Evolutionary conservation across 495 filamentous ascomycete species (phyloP), one percentile per base, ranked within the genome.

Genomic region (Neurospora sp.): DNA sequence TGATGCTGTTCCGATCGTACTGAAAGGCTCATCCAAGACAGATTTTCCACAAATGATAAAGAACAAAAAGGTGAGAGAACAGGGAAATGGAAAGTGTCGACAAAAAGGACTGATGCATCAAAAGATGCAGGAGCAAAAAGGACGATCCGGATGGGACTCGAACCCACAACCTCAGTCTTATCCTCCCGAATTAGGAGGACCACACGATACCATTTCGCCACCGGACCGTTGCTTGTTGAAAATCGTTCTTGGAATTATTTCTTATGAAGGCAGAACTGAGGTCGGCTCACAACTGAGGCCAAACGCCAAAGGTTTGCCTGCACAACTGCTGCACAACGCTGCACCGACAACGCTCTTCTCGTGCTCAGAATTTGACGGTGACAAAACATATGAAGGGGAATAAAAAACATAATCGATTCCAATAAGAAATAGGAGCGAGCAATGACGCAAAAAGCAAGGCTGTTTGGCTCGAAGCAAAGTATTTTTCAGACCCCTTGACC

Each of bases 161-260:
- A 66, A 66, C 53, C 53, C 53, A 66, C 53, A 66, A 66, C 53
- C 53, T 66, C 53, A 66, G 53, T 66, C 53, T 66, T 66, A 66
- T 66, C 53, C 53, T 66, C 53, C 53, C 53, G 53, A 66, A 66
- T 66, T 66, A 66, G 53, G 53, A 66, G 53, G 53, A 66, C 53
- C 53, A 66, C 53, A 66, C 53, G 53, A 66, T 66, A 66, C 53
- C 53, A 66, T 66, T 66, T 66, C 53, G 53, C 53, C 53, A 66
- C 53, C 53, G 53, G 53, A 66, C 53, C 53, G 53, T 35, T 66
- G 14, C 27, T 66, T 66, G 27, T 66, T 66, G 14, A 9, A 35
- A 8, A 35, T 0, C 0, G 1, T 3, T 1, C 2, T 16, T 1
- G 1, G 0, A 1, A 9, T 3, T 4, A 3, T 1, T 16, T 2